These are phyloP conservation scores for Moricandia moricandioides DNA, from an alignment of 345 rosid genomes.

Conservation along the genomic window DNA sequence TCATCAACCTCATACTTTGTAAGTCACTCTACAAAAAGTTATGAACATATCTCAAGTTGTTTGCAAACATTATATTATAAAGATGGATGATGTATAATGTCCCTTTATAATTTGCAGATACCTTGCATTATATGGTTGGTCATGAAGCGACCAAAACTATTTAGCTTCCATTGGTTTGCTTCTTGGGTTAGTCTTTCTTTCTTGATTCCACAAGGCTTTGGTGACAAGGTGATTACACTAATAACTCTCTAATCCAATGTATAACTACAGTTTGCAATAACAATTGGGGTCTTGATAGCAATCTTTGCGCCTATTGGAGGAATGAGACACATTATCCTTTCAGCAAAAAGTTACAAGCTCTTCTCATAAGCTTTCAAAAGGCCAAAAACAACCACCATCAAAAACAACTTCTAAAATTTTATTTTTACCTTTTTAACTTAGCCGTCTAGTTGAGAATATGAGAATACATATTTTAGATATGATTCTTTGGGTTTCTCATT, in stretches of 20 bases:
- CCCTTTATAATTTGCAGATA: slow-evolving; percentile 37
- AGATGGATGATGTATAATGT: background rate
- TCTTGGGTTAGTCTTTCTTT: slow-evolving; percentile 36
- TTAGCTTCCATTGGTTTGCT: slow-evolving; percentile 32
- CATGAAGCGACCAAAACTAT: slow-evolving; percentile 39
- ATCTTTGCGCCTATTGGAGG: slow-evolving; percentile 39
- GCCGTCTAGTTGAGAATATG: slow-evolving; percentile 27
- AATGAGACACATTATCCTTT: slow-evolving; percentile 36
- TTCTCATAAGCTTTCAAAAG: slow-evolving; percentile 27
- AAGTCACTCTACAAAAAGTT: slow-evolving; percentile 18
- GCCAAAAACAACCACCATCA: background rate
- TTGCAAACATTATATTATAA: background rate
- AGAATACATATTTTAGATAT: too few species aligned
- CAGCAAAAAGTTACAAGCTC: slow-evolving; percentile 38
- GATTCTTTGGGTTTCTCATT: background rate
- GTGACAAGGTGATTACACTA: background rate
- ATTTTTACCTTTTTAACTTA: background rate
- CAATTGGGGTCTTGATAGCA: slow-evolving; percentile 32
- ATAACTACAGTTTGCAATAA: slow-evolving; percentile 20
- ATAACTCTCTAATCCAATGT: background rate
- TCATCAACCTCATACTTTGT: slow-evolving; percentile 56
- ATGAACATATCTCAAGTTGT: background rate
- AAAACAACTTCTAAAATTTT: background rate
- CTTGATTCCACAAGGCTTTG: slow-evolving; percentile 1
- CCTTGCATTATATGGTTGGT: slow-evolving; percentile 61